Percentiles rank a stretch among this genome's conserved stretches.
These are phyloP conservation scores for Hydrangea macrophylla DNA, from an alignment of 148 eudicot genomes.

Conservation along the genomic window DNA sequence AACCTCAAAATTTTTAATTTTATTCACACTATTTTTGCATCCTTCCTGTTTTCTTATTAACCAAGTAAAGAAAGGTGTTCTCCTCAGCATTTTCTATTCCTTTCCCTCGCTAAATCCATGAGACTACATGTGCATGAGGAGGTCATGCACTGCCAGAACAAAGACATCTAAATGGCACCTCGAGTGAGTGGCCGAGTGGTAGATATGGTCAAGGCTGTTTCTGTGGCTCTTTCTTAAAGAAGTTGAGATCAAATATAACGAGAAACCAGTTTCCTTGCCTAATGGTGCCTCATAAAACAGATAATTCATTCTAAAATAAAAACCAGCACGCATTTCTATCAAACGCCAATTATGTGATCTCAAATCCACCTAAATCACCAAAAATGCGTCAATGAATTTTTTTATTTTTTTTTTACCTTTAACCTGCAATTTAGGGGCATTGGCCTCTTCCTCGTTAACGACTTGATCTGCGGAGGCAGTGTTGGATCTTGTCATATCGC, in stretches of 20 bases:
- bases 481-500: slow-evolving; percentile 9
- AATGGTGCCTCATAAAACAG: background rate
- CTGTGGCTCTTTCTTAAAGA: background rate
- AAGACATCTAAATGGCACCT: background rate
- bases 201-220: background rate
- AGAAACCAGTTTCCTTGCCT: background rate
- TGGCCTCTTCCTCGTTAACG: slow-evolving; percentile 19
- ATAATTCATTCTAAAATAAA: background rate
- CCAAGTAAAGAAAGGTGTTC: too few relatives aligned
- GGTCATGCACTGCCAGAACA: background rate
- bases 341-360: background rate
- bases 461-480: slow-evolving; percentile 21
- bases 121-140: background rate
- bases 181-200: too few relatives aligned
- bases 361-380: background rate
- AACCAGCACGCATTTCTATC: too few relatives aligned
- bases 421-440: slow-evolving; percentile 26
- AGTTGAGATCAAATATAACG: background rate
- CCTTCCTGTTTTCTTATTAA: too few relatives aligned
- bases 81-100: background rate
- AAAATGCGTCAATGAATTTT: too few relatives aligned
- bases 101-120: background rate
- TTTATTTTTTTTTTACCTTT: too few relatives aligned
- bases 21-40: too few relatives aligned
- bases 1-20: too few relatives aligned